Percentiles rank a stretch among this genome's conserved stretches.
phyloP scores from a whole-genome alignment of 1,284 basidiomycete genomes.

The Sporisorium graminicola region DNA sequence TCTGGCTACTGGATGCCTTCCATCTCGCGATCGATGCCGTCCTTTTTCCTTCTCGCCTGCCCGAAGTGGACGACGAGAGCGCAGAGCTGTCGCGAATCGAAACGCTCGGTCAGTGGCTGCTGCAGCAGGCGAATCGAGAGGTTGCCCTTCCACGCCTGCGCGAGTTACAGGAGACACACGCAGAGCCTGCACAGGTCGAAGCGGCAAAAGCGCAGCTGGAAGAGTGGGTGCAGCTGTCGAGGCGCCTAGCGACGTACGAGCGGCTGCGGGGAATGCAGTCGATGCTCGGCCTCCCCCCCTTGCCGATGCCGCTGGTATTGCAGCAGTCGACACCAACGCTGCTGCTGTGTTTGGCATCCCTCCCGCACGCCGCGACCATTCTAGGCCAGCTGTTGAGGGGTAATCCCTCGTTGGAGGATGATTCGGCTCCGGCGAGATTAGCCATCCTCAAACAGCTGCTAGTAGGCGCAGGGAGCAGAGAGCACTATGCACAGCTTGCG shows the following conservation, averaged over 20 bases:
- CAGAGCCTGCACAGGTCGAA: neutral
- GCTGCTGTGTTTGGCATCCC: conserved; percentile 30
- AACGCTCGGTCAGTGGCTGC: conserved; percentile 36
- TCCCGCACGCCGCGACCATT: conserved; percentile 15
- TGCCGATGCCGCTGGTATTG: conserved; percentile 25
- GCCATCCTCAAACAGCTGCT: conserved; percentile 23
- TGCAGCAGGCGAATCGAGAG: conserved; percentile 33
- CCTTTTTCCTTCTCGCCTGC: conserved; percentile 3
- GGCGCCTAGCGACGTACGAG: conserved; percentile 13
- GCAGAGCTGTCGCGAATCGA: conserved; percentile 8
- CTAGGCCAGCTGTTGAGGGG: conserved; percentile 17
- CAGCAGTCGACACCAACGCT: conserved; percentile 10
- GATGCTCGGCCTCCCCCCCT: conserved; percentile 11
- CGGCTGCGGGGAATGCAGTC: conserved; percentile 3
- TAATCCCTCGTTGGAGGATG: conserved; percentile 14
- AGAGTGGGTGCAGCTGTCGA: conserved; percentile 9
- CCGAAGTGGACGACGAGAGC: neutral
- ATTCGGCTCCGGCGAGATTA: conserved; percentile 9
- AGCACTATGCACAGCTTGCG: conserved; percentile 13
- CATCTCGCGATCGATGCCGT: conserved; percentile 34
- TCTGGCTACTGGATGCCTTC: conserved; percentile 39
- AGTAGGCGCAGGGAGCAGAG: neutral
- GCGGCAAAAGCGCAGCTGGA: neutral
- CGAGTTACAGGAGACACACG: conserved; percentile 1
- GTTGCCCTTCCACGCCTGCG: conserved; percentile 16